Base-by-base conservation (phyloP, 331 rosid genomes). In the Saraca asoca region DNA sequence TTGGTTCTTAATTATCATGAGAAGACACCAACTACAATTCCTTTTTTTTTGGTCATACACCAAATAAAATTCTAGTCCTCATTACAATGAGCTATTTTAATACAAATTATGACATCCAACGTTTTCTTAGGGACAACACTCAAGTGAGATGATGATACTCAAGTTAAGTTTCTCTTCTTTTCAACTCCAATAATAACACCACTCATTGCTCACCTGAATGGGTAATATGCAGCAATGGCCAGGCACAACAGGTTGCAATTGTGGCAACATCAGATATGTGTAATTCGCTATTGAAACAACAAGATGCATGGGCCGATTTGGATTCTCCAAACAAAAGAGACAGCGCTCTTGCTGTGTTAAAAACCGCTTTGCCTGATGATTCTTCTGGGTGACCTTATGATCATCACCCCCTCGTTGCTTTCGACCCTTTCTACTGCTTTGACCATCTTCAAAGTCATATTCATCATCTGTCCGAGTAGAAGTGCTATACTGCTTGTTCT, bases 181-280 rank as follows among this genome's bases (percentile, higher is more conserved):
- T 24, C 31, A 24, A 24, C 31, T 24, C 31, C 31, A 24, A 24
- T 24, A 24, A 24, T 24, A 24, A 24, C 31, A 3, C 31, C 31
- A 3, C n/a, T 24, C 31, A 1, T 24, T 70, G 68, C 82, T 79
- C 72, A 89, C 98, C 82, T 84, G 85, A 83, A 89, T 85, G 0
- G 98, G 95, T 57, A 89, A 71, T 76, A 93, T 89, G 76, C 94
- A 89, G 77, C 98, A 93, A 79, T 89, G 98, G 66, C 96, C 98
- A 9, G 85, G 84, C 59, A 82, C 95, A 68, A 93, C 61, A 13
- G 96, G 87, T 75, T 93, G 91, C 85, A 83, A 75, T 48, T 85
- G 88, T 17, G 95, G 96, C 79, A 93, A 73, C 98, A 89, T 93
- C 82, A 89, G 80, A 74, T 93, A 87, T 19, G 98, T 85, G 74